Evolutionary conservation across 176 grass and related monocot genomes (phyloP), one percentile per base, ranked within the genome.

Genomic region (Typha latifolia): DNA sequence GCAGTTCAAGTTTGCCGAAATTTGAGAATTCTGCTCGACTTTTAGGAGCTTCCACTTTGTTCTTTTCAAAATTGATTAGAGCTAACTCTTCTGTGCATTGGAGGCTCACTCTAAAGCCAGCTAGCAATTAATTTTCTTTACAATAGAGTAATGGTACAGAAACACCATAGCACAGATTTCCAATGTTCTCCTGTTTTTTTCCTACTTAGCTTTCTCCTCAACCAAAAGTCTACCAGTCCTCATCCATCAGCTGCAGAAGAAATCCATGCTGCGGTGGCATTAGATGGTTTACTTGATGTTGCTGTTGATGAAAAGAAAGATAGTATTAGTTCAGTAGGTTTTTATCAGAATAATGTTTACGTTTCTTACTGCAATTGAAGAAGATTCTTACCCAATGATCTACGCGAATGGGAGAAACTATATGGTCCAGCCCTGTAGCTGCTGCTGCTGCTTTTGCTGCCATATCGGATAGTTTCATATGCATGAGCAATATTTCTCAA

Each of bases 401-500:
- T 43, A 43, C 2, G 37, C 2, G 37, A 43, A 10, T 43, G 37
- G 37, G 37, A 43, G 5, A 9, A 43, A 43, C 37, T 43, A 43
- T 43, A 43, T 9, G 37, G 37, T 43, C 37, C 37, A 43, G 37
- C 0, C 37, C 6, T 7, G 10, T 43, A 10, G 37, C 9, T 43
- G 37, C 73, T 84, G 12, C 74, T 13, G 75, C 68, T 15, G 78
- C 67, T 67, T 49, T 73, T 82, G 8, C 67, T 18, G 68, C 77
- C 80, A 2, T 61, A 49, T 21, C 73, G 77, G 47, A 63, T 11
- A 3, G 73, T 27, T 32, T 88, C 75, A 7, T 82, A 82, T 3
- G 15, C 61, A 12, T 51, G 61, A 14, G 47, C 85, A 53, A 96
- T 55, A 47, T 73, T 79, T 16, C 83, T 84, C 48, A 96, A 74